phyloP scores from a whole-genome alignment of 2,329 filamentous ascomycete species.

The Fusarium sp. region DNA sequence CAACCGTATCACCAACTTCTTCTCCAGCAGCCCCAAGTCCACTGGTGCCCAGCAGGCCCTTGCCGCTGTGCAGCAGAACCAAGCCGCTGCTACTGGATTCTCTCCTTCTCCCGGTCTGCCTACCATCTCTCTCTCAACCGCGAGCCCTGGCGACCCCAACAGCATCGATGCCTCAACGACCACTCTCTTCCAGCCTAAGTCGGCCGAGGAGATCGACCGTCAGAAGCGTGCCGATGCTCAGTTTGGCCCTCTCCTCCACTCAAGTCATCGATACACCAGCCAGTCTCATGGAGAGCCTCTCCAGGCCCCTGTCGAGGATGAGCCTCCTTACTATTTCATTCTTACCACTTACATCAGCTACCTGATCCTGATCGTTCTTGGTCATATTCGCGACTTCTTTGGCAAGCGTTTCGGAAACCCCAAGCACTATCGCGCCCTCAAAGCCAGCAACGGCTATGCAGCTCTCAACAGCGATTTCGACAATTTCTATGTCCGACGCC shows the following conservation, averaged over 20 bases:
- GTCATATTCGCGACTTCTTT: constrained; percentile 96
- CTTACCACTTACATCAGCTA: constrained; percentile 99
- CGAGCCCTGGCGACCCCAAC: constrained; percentile 76
- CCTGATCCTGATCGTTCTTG: constrained; percentile 92
- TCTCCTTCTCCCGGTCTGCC: constrained; percentile 81
- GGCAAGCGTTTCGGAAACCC: constrained; percentile 92
- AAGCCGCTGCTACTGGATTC: constrained; percentile 65
- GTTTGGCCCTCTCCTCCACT: constrained; percentile 85
- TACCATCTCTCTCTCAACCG: constrained; percentile 90
- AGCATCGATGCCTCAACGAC: constrained; percentile 80
- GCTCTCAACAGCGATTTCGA: constrained; percentile 98
- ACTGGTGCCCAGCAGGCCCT: constrained; percentile 75
- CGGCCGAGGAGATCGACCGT: constrained; percentile 81
- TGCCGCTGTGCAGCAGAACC: constrained; percentile 71
- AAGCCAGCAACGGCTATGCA: constrained; percentile 87
- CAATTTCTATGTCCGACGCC: constrained; percentile 92
- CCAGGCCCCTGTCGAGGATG: constrained; percentile 87
- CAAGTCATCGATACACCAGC: constrained; percentile 88
- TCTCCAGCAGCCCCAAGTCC: constrained; percentile 81
- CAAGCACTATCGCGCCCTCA: constrained; percentile 83
- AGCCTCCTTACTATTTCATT: constrained; percentile 96
- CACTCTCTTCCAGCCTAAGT: constrained; percentile 85
- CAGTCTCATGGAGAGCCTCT: constrained; percentile 84
- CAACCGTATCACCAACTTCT: constrained; percentile 84
- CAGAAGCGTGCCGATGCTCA: constrained; percentile 85